A percentile compares a stretch with the other conserved stretches of the same genome.
These are phyloP conservation scores for Fusarium armeniacum DNA, from an alignment of 2,329 filamentous ascomycete species.

Conservation along the genomic window DNA sequence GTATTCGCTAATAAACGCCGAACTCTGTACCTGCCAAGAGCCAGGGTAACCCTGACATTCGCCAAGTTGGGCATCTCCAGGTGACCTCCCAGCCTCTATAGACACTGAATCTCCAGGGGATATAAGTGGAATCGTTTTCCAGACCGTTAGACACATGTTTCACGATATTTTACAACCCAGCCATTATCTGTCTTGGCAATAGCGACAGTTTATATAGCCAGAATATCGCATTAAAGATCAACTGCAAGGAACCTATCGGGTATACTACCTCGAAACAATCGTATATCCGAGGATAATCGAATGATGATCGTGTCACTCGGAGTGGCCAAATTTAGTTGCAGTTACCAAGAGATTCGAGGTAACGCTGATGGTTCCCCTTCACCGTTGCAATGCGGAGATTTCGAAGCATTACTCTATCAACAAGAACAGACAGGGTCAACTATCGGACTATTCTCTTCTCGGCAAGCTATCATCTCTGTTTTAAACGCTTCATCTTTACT, in stretches of 20 bases:
- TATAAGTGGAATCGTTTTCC: conserved; percentile 7
- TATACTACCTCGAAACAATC: conserved; percentile 19
- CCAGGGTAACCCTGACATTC: background rate
- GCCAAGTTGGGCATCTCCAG: background rate
- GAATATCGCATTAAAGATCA: conserved; percentile 9
- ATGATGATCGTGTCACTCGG: conserved; percentile 10
- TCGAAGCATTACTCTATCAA: background rate
- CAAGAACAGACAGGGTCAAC: background rate
- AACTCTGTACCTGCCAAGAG: background rate
- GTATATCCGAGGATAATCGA: conserved; percentile 26
- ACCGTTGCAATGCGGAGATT: background rate
- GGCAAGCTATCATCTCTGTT: background rate
- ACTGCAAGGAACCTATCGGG: conserved; percentile 14
- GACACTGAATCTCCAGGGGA: background rate
- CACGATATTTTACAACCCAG: conserved; percentile 16
- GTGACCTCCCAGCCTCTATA: background rate
- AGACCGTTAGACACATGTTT: conserved; percentile 37
- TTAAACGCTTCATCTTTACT: background rate
- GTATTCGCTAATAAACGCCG: background rate
- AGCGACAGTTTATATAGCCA: conserved; percentile 11
- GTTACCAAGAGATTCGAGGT: too few species aligned
- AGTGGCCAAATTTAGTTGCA: background rate
- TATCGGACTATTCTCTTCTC: background rate
- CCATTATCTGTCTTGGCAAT: conserved; percentile 11
- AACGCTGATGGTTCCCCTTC: background rate